Evolutionary conservation across 108 stramenopile species (phyloP).

Genomic region (Skeletonema potamos): DNA sequence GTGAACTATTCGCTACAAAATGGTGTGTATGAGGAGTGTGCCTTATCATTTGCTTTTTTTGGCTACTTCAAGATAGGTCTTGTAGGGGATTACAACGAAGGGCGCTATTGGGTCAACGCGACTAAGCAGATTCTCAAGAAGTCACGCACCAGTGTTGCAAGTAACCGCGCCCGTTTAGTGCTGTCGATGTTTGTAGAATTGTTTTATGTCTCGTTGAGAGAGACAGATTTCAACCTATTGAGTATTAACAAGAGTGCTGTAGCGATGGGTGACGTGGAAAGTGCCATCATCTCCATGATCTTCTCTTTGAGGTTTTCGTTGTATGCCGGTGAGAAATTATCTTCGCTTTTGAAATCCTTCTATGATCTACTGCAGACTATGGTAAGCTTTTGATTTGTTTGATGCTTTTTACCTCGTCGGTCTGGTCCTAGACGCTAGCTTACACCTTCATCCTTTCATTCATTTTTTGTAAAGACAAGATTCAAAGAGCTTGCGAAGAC

Average conservation of each 20-base stretch:
- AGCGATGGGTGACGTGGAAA: constrained; percentile 7
- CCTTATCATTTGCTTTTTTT: constrained; percentile 1
- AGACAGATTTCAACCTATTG: not conserved
- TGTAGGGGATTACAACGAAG: constrained; percentile 1
- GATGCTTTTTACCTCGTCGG: too few species aligned
- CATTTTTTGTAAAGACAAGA: not conserved
- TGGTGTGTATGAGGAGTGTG: constrained; percentile 4
- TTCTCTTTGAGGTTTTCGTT: constrained; percentile 2
- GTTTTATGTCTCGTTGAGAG: not conserved
- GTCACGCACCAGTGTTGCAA: not conserved
- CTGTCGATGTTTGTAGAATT: not conserved
- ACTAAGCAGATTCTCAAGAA: not conserved
- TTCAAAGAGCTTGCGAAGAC: not conserved
- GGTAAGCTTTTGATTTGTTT: not conserved
- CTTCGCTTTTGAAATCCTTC: not conserved
- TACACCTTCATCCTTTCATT: not conserved
- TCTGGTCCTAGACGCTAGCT: too few species aligned
- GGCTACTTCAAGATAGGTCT: constrained; percentile 3
- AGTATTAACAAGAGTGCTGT: not conserved
- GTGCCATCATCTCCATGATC: constrained; percentile 4
- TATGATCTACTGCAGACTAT: not conserved
- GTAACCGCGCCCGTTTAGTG: not conserved
- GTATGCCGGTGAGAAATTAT: constrained; percentile 15
- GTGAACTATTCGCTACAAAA: constrained; percentile 8
- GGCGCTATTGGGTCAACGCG: constrained; percentile 2